Evolutionary conservation across 148 eudicot genomes (phyloP), one percentile per base, ranked within the genome.

Genomic region (Nepenthes gracilis): DNA sequence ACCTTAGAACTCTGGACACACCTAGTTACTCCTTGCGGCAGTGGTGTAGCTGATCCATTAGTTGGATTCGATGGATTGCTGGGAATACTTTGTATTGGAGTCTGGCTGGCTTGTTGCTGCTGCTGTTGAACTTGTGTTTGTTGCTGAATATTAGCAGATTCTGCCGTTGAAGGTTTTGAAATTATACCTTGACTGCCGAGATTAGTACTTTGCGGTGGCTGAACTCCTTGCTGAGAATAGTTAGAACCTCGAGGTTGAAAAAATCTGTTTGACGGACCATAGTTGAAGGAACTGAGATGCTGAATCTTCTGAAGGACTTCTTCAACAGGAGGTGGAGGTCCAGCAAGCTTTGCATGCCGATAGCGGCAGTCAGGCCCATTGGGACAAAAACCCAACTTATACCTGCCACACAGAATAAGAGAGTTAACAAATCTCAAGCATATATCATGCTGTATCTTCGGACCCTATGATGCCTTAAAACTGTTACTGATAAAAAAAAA

Each of bases 11-110:
- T 82, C 83, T 72, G 84, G 82, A 92, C 96, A 81, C 78, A 92
- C 98, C 98, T 92, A 88, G 91, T 83, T 80, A 85, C 76, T 79
- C 98, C 98, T 75, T 88, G 91, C 69, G 98, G 98, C 64, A 92
- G 74, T 55, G 98, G 88, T 60, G 78, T 82, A 40, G 94, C 83
- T 33, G 83, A 63, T 78, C 75, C 80, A 72, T 71, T 80, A 37
- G 82, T 74, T 67, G 64, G 87, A 79, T 72, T 86, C 72, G 82
- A 79, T 69, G 72, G 83, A 71, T 78, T 75, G 66, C 57, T 71
- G 35, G 87, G 55, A 63, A 69, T 53, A 69, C 64, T 87, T 69
- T 88, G 98, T 55, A 69, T 23, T 75, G 74, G 87, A 50, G 58
- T 65, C 70, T 70, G 86, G 70, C 62, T 74, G 14, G 71, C 80